Percentiles rank a stretch among this genome's conserved stretches.
phyloP scores from a whole-genome alignment of 2,329 filamentous ascomycete genomes.

The Penicillium expansum region DNA sequence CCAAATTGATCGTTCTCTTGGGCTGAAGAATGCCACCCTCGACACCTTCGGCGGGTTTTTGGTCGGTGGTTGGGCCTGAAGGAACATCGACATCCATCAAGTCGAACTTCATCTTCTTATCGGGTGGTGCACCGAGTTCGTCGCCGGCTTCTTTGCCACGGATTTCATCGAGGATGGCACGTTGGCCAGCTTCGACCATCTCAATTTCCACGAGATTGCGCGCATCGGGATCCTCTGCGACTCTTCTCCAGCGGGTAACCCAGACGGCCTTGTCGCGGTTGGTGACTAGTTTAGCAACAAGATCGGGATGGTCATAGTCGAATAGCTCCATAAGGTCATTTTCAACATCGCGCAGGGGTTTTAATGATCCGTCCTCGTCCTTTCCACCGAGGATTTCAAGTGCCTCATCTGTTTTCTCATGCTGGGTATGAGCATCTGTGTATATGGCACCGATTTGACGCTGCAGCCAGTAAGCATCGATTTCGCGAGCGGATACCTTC shows the following conservation, averaged over 20 bases:
- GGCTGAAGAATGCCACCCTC: slow-evolving; percentile 83
- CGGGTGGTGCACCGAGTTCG: slow-evolving; percentile 58
- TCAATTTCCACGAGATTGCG: slow-evolving; percentile 78
- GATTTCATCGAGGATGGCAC: slow-evolving; percentile 83
- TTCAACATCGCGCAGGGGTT: slow-evolving; percentile 85
- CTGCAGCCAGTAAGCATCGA: slow-evolving; percentile 97
- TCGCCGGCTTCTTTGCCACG: slow-evolving; percentile 63
- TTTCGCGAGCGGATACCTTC: slow-evolving; percentile 77
- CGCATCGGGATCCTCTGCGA: slow-evolving; percentile 72
- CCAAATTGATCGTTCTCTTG: slow-evolving; percentile 82
- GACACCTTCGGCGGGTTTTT: slow-evolving; percentile 61
- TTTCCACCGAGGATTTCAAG: slow-evolving; percentile 78
- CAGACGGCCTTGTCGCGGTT: slow-evolving; percentile 95
- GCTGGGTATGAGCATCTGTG: slow-evolving; percentile 85
- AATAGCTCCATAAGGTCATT: slow-evolving; percentile 99
- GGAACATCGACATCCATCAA: slow-evolving; percentile 84
- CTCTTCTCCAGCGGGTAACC: slow-evolving; percentile 82
- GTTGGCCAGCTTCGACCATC: slow-evolving; percentile 84
- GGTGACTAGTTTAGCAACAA: slow-evolving; percentile 84
- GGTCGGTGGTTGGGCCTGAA: slow-evolving; percentile 53
- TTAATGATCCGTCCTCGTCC: slow-evolving; percentile 72
- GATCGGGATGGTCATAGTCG: slow-evolving; percentile 91
- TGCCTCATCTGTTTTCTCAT: slow-evolving; percentile 85
- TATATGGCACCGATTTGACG: slow-evolving; percentile 86
- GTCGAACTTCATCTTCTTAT: slow-evolving; percentile 79